A percentile compares a stretch with the other conserved stretches of the same genome.
These are phyloP conservation scores for Thinopyrum elongatum DNA, from an alignment of 176 grass and related monocot genomes.

Conservation along the genomic window DNA sequence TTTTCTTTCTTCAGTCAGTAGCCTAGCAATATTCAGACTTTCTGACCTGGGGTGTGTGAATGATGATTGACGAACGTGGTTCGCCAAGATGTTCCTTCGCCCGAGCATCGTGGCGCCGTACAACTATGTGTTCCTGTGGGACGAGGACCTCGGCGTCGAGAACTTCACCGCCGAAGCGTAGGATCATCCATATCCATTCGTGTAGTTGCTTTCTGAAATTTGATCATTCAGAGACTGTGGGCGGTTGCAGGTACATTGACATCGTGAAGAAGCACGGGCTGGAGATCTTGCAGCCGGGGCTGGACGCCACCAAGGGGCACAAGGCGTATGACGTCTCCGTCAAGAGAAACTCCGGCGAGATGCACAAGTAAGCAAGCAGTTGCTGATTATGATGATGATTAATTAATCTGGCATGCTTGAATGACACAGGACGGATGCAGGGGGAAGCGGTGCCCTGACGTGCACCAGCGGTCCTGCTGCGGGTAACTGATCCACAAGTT, in stretches of 20 bases:
- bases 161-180: conserved; percentile 30
- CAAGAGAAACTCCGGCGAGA: conserved; percentile 1
- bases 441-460: background rate
- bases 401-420: background rate
- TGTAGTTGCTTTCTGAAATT: background rate
- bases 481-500: background rate
- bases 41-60: background rate
- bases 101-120: conserved; percentile 38
- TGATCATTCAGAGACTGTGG: background rate
- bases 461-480: background rate
- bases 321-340: background rate
- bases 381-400: too few relatives aligned
- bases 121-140: conserved; percentile 51
- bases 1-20: background rate
- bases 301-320: conserved; percentile 14
- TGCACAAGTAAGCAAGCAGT: conserved; percentile 4
- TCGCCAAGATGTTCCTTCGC: conserved; percentile 18
- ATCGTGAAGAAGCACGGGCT: conserved; percentile 7
- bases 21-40: background rate
- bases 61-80: background rate
- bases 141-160: conserved; percentile 34
- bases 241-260: conserved; percentile 1
- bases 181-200: too few relatives aligned
- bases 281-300: conserved; percentile 35
- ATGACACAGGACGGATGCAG: background rate